Evolutionary conservation across 768 basidiomycete genomes (phyloP).

Genomic region (Brasilioporus rufonigricans): DNA sequence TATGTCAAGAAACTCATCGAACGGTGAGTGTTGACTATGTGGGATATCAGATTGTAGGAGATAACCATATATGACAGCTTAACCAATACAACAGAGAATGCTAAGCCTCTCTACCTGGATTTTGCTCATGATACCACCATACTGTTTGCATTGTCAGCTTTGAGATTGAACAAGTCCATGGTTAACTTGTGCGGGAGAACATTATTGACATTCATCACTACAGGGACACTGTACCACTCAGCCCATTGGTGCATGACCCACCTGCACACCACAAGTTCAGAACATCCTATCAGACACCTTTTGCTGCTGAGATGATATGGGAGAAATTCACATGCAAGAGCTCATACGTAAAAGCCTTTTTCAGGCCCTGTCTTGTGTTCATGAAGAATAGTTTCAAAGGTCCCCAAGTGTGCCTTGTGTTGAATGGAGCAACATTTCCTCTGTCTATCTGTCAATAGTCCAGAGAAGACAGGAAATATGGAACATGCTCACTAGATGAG

Average conservation of each 20-base stretch:
- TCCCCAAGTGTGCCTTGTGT: constrained; percentile 42
- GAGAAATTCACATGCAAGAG: constrained; percentile 39
- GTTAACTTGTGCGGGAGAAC: too few relatives aligned
- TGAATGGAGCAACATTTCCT: constrained; percentile 41
- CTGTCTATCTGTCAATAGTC: constrained; percentile 33
- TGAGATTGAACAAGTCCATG: too few relatives aligned
- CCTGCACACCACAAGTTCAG: constrained; percentile 32
- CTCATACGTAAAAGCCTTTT: constrained; percentile 27
- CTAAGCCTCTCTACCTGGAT: too few relatives aligned
- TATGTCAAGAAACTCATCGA: too few relatives aligned
- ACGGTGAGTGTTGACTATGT: too few relatives aligned
- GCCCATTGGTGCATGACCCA: constrained; percentile 17
- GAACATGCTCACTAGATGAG: constrained; percentile 36
- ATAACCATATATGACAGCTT: too few relatives aligned
- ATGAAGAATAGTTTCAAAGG: constrained; percentile 26
- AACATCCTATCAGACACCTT: too few relatives aligned
- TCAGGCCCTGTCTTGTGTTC: background rate
- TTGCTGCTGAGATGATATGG: constrained; percentile 44
- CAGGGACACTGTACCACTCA: constrained; percentile 34
- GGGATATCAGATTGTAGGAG: too few relatives aligned
- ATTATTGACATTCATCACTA: background rate
- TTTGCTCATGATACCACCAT: too few relatives aligned
- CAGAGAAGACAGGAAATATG: constrained; percentile 26
- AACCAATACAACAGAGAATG: too few relatives aligned
- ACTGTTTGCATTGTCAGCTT: too few relatives aligned